Percentiles rank a stretch among this genome's conserved stretches.
Evolutionary conservation across 1,139 yeast genomes (phyloP).

Genomic region (Suzukiozyma palmioleophila): DNA sequence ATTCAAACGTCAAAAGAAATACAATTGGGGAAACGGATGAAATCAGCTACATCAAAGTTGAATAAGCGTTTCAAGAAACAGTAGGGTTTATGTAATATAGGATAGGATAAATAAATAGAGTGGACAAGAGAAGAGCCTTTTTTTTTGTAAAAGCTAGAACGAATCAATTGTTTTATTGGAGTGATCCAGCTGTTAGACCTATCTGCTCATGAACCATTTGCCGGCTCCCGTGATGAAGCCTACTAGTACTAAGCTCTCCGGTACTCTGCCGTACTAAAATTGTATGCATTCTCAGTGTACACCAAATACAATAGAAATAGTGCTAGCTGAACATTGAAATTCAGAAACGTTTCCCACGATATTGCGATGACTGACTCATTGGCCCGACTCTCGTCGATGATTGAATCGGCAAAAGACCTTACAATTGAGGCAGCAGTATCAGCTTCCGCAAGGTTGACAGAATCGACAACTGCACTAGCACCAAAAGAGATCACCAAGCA

Average conservation of each 20-base stretch:
- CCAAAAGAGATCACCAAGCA: constrained; percentile 63
- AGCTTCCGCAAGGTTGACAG: constrained; percentile 64
- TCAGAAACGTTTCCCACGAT: not conserved
- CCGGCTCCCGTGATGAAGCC: too few relatives aligned
- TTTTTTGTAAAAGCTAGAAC: too few relatives aligned
- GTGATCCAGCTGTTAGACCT: too few relatives aligned
- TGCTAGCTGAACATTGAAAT: not conserved
- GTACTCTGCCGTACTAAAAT: too few relatives aligned
- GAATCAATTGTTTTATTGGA: too few relatives aligned
- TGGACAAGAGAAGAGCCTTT: too few relatives aligned
- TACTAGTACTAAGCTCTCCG: too few relatives aligned
- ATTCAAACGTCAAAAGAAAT: constrained; percentile 42
- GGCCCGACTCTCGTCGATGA: constrained; percentile 39
- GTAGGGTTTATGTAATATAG: not conserved
- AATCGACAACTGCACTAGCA: constrained; percentile 48
- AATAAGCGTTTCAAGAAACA: constrained; percentile 18
- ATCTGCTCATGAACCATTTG: too few relatives aligned
- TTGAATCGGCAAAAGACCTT: constrained; percentile 78
- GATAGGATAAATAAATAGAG: too few relatives aligned
- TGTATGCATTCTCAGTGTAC: not conserved
- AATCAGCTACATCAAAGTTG: constrained; percentile 52
- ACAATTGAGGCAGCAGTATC: constrained; percentile 81
- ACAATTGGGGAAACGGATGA: constrained; percentile 55
- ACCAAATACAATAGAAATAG: not conserved
- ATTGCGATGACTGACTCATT: constrained; percentile 37